phyloP scores from a whole-genome alignment of 352 stramenopile genomes.

The Phytophthora vignae region DNA sequence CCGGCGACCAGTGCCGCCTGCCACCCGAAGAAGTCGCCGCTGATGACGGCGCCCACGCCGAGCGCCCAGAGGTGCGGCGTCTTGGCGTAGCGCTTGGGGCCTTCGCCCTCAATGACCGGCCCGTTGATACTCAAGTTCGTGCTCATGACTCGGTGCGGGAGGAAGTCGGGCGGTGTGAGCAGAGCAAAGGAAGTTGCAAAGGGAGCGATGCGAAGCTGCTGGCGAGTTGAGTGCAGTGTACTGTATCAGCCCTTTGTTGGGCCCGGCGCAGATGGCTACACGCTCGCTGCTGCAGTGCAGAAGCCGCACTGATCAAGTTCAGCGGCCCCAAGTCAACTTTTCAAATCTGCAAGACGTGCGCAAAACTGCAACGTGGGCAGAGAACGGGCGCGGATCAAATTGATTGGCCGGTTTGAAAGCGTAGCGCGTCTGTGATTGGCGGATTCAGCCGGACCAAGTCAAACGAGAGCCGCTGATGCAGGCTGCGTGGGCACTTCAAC shows the following conservation, averaged over 20 bases:
- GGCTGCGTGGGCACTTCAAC: slow-evolving; percentile 15
- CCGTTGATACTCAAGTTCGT: slow-evolving; percentile 37
- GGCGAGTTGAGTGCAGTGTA: slow-evolving; percentile 1
- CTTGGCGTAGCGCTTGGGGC: slow-evolving; percentile 57
- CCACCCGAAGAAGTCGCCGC: slow-evolving; percentile 72
- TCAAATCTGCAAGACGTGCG: slow-evolving; percentile 25
- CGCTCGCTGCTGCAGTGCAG: neutral
- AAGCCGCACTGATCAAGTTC: slow-evolving; percentile 28
- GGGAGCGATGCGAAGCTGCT: slow-evolving; percentile 14
- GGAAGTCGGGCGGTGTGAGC: neutral
- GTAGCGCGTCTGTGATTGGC: slow-evolving; percentile 16
- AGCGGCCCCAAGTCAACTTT: slow-evolving; percentile 6
- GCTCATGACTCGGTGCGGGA: slow-evolving; percentile 21
- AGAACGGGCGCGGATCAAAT: neutral
- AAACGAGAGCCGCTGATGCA: slow-evolving; percentile 19
- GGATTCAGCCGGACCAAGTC: slow-evolving; percentile 3
- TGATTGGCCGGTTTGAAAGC: slow-evolving; percentile 23
- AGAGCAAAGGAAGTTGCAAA: slow-evolving; percentile 23
- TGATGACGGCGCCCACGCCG: slow-evolving; percentile 68
- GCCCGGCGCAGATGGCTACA: neutral
- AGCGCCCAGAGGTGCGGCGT: slow-evolving; percentile 65
- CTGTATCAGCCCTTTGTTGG: neutral
- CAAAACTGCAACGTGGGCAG: slow-evolving; percentile 15
- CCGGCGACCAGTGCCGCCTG: slow-evolving; percentile 58
- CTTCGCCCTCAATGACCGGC: slow-evolving; percentile 13